Conservation (phyloP, 2,329 filamentous ascomycete species). For the Bisporella sp. region DNA sequence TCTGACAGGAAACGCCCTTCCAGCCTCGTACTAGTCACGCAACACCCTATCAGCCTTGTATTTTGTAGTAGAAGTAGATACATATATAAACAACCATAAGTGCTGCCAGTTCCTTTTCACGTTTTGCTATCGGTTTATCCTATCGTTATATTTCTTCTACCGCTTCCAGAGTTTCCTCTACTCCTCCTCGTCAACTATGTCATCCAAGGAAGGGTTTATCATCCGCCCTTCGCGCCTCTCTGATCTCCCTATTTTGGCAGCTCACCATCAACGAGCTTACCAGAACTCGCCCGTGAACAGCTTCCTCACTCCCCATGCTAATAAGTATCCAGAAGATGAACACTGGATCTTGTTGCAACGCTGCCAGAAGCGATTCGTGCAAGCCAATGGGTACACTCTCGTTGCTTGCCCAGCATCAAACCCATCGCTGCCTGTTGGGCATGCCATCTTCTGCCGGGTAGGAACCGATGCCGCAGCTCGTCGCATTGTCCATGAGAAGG, state of each 20-base stretch:
- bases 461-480: slow-evolving; percentile 15
- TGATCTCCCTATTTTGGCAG: slow-evolving; percentile 10
- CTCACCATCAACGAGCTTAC: slow-evolving; percentile 9
- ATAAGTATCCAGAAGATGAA: slow-evolving; percentile 7
- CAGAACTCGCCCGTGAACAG: slow-evolving; percentile 4
- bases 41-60: no score
- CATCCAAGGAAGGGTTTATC: slow-evolving; percentile 1
- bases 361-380: slow-evolving; percentile 4
- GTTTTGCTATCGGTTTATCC: no score
- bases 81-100: no score
- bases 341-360: slow-evolving; percentile 5
- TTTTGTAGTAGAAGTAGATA: no score
- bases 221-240: slow-evolving; percentile 11
- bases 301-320: slow-evolving; percentile 10
- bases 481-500: not conserved
- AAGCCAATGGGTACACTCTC: slow-evolving; percentile 5
- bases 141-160: no score
- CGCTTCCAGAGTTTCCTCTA: no score
- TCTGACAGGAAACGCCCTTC: no score
- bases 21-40: no score
- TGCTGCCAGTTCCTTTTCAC: no score
- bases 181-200: no score
- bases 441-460: slow-evolving; percentile 11
- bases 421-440: slow-evolving; percentile 10
- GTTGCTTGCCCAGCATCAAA: slow-evolving; percentile 12